Conservation (phyloP, 495 filamentous ascomycete genomes). For the Penicillium maclennaniae region DNA sequence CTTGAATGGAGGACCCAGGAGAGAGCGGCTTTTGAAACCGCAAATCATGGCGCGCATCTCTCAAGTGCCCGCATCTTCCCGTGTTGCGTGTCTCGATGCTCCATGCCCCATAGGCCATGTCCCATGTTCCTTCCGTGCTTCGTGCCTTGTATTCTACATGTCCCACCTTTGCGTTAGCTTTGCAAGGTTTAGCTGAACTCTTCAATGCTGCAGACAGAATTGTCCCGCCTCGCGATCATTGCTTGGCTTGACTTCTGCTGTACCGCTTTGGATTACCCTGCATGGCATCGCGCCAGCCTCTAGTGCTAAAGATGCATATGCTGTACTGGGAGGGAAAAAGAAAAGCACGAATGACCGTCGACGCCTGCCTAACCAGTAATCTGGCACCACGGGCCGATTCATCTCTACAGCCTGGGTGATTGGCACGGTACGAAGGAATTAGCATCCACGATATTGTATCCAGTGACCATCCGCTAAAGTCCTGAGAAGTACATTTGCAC, state of each 20-base stretch:
- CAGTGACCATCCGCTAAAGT: background rate
- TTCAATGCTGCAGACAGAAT: background rate
- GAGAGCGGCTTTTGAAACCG: conserved; percentile 2
- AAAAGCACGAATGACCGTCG: background rate
- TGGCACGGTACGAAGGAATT: background rate
- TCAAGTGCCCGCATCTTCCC: background rate
- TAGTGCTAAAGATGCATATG: background rate
- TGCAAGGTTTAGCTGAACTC: background rate
- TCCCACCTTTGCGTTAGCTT: background rate
- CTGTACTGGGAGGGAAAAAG: background rate
- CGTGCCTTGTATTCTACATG: background rate
- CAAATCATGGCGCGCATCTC: conserved; percentile 9
- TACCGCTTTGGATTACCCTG: conserved; percentile 4
- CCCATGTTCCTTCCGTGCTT: background rate
- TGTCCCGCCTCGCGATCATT: background rate
- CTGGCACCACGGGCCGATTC: background rate
- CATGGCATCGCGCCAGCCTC: conserved; percentile 4
- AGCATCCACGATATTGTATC: background rate
- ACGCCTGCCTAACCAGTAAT: background rate
- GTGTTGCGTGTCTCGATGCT: background rate
- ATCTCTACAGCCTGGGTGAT: background rate
- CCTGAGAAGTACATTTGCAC: background rate
- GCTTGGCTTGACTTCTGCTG: conserved; percentile 1
- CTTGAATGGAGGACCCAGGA: background rate
- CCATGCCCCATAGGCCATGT: background rate